Base-by-base conservation (phyloP, 345 rosid genomes). In the Durio zibethinus region DNA sequence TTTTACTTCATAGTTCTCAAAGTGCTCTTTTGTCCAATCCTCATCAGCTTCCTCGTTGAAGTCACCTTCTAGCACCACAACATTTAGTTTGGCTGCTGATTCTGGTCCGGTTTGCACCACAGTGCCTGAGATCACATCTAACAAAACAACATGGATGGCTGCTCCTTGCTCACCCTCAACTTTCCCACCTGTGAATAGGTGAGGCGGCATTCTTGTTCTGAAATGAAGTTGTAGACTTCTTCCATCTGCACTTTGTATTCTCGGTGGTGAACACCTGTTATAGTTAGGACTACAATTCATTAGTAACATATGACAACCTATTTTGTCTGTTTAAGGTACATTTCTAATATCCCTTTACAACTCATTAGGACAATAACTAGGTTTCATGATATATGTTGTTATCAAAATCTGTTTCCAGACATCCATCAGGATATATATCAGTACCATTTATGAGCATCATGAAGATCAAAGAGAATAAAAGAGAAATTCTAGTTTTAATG, bases 151-250 rank as follows among this genome's bases (percentile, higher is more conserved):
- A 75, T 94, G 98, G 69, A 94, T 90, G 25, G 90, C 92, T 11
- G 90, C 89, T 65, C 98, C 93, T 84, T 82, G 94, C 78, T 94
- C 97, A 36, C 97, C 98, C 82, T 91, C 97, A 2, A 94, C 91
- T 84, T 88, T 94, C 74, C 97, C 97, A 3, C 97, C 97, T 0
- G 97, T 94, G 84, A 94, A 94, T 68, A 94, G 88, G 74, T 92
- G 97, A 63, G 97, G 97, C 20, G 98, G 97, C 97, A 92, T 90
- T 76, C 91, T 82, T 52, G 97, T 91, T 82, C 75, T 90, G 80
- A 92, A 92, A 77, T 87, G 93, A 82, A 94, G 97, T 76, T 86
- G 97, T 74, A 90, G 80, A 66, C 70, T 80, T 78, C 80, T 88
- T 67, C 87, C 98, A 84, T 86, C 89, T 20, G 86, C 89, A 36